phyloP scores from a whole-genome alignment of 306 rosid genomes.

The Parietaria judaica region DNA sequence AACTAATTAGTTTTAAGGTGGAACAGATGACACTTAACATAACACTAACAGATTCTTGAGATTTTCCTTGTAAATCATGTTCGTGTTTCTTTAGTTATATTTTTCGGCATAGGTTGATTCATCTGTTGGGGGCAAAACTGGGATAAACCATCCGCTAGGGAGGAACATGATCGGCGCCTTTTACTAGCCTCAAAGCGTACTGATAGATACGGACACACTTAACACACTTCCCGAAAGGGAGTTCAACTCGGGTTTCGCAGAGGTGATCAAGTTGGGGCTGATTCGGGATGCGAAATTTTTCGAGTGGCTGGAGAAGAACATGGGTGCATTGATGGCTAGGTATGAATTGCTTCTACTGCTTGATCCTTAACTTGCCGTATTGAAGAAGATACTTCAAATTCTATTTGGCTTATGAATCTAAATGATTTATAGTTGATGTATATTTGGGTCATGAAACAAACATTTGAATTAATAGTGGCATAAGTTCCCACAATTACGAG shows the following conservation, averaged over 20 bases:
- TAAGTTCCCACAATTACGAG: neutral
- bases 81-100: neutral
- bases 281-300: constrained; percentile 85
- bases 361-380: too few relatives aligned
- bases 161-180: constrained; percentile 93
- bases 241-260: constrained; percentile 88
- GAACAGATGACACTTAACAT: too few relatives aligned
- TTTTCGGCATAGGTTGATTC: constrained; percentile 66
- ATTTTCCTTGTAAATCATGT: neutral
- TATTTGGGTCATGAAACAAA: too few relatives aligned
- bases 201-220: constrained; percentile 78
- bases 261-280: constrained; percentile 86
- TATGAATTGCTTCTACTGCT: constrained; percentile 11
- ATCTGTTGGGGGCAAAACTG: constrained; percentile 97
- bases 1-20: too few relatives aligned
- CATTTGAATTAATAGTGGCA: neutral
- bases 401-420: too few relatives aligned
- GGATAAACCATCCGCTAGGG: constrained; percentile 87
- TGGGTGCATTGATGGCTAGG: constrained; percentile 69
- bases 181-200: constrained; percentile 91
- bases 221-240: constrained; percentile 80
- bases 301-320: constrained; percentile 94
- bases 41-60: too few relatives aligned
- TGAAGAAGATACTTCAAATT: too few relatives aligned
- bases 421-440: too few relatives aligned